Conservation (phyloP, 768 basidiomycete genomes). For the Melanogaster broomeanus region DNA sequence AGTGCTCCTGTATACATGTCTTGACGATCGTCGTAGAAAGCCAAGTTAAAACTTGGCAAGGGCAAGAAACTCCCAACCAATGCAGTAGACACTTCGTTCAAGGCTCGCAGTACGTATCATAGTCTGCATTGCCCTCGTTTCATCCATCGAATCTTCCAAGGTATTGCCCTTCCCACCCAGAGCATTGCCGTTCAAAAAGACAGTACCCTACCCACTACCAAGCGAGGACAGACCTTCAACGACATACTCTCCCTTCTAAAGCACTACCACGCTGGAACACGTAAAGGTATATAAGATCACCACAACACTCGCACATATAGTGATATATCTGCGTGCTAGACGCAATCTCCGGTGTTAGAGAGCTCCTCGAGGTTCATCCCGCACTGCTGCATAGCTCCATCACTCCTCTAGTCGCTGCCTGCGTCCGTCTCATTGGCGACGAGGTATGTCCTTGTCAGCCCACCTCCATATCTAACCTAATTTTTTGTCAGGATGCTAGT, state of each 20-base stretch:
- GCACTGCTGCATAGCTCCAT: slow-evolving; percentile 53
- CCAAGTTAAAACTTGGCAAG: slow-evolving; percentile 95
- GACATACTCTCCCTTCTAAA: slow-evolving; percentile 79
- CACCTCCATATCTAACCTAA: background rate
- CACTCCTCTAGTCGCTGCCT: slow-evolving; percentile 55
- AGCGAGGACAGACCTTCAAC: slow-evolving; percentile 68
- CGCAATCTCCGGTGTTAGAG: slow-evolving; percentile 69
- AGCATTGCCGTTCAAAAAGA: slow-evolving; percentile 65
- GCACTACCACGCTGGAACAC: slow-evolving; percentile 78
- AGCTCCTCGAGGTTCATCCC: slow-evolving; percentile 67
- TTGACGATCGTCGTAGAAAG: slow-evolving; percentile 61
- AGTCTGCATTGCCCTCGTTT: background rate
- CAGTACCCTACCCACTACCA: slow-evolving; percentile 65
- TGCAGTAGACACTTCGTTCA: slow-evolving; percentile 95
- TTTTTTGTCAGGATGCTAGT: slow-evolving; percentile 60
- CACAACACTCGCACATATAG: background rate
- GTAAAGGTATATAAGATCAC: slow-evolving; percentile 58
- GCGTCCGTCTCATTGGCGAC: slow-evolving; percentile 76
- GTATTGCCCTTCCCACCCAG: slow-evolving; percentile 88
- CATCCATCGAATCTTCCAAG: slow-evolving; percentile 41
- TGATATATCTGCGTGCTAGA: slow-evolving; percentile 43
- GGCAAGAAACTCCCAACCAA: slow-evolving; percentile 82
- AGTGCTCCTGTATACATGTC: slow-evolving; percentile 1
- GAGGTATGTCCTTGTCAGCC: slow-evolving; percentile 53
- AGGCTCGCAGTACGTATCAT: slow-evolving; percentile 79